These are phyloP conservation scores for Malus orientalis DNA, from an alignment of 306 rosid genomes.

Conservation along the genomic window DNA sequence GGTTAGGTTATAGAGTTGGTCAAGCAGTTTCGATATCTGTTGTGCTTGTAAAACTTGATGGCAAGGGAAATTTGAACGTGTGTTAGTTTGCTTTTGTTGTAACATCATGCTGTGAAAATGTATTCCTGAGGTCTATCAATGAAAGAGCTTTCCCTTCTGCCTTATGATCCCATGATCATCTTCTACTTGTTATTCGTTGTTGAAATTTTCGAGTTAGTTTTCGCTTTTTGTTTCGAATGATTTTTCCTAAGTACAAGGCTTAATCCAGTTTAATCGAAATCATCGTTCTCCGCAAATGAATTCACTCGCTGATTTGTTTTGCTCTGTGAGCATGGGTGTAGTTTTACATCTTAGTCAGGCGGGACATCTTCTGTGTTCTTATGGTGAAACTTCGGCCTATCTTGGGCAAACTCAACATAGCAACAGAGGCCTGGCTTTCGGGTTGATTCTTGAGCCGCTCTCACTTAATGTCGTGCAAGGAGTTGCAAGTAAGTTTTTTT, in stretches of 20 bases:
- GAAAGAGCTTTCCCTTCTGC: not conserved
- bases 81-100: not conserved
- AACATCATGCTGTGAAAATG: not conserved
- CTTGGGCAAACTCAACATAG: too few species aligned
- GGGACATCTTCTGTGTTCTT: too few species aligned
- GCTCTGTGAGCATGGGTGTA: too few species aligned
- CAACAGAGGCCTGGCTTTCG: too few species aligned
- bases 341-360: too few species aligned
- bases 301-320: not conserved
- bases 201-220: too few species aligned
- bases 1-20: slow-evolving; percentile 19
- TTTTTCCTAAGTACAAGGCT: not conserved
- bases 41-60: not conserved
- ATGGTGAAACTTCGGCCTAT: too few species aligned
- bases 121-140: not conserved
- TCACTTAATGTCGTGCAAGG: too few species aligned
- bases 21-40: slow-evolving; percentile 22
- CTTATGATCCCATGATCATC: not conserved
- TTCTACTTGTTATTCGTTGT: not conserved
- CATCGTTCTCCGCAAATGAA: not conserved
- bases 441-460: too few species aligned
- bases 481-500: too few species aligned
- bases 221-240: not conserved
- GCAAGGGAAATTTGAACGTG: not conserved
- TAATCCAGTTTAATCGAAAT: not conserved